Evolutionary conservation across 306 rosid genomes (phyloP).

Genomic region (Trifolium subterraneum): DNA sequence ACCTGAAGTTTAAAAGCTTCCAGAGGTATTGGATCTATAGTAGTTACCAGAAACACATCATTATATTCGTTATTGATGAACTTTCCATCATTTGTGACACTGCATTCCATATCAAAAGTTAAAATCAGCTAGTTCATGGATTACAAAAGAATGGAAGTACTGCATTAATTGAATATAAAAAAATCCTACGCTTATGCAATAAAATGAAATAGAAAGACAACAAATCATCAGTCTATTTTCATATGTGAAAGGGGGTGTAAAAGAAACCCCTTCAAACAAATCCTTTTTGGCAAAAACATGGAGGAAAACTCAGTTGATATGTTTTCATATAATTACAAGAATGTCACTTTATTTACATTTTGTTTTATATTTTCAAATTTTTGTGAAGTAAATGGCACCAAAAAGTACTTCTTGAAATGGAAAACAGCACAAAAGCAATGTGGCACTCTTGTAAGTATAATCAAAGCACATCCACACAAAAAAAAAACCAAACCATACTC

Average conservation of each 20-base stretch:
- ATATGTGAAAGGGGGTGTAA: slow-evolving; percentile 2
- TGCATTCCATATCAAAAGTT: slow-evolving; percentile 55
- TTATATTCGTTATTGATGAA: slow-evolving; percentile 81
- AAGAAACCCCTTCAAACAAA: slow-evolving; percentile 26
- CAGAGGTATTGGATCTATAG: slow-evolving; percentile 80
- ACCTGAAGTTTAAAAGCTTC: slow-evolving; percentile 98
- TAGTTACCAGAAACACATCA: slow-evolving; percentile 92
- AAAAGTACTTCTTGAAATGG: background rate
- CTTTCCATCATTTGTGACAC: slow-evolving; percentile 75
- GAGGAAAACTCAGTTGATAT: slow-evolving; percentile 27
- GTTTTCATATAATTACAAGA: slow-evolving; percentile 29
- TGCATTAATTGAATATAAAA: slow-evolving; percentile 17
- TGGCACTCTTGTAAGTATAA: background rate
- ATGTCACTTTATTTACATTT: slow-evolving; percentile 4
- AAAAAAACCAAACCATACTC: slow-evolving; percentile 24
- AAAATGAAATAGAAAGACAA: background rate
- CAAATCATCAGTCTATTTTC: slow-evolving; percentile 20
- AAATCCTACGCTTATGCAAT: slow-evolving; percentile 7
- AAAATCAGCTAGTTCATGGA: slow-evolving; percentile 41
- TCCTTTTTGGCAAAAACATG: background rate
- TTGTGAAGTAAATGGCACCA: background rate
- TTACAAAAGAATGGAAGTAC: slow-evolving; percentile 20
- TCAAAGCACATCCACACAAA: slow-evolving; percentile 2
- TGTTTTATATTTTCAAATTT: background rate
- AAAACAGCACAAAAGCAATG: slow-evolving; percentile 14